A percentile compares a stretch with the other conserved stretches of the same genome.
These are phyloP conservation scores for Murraya paniculata DNA, from an alignment of 345 rosid genomes.

Conservation along the genomic window DNA sequence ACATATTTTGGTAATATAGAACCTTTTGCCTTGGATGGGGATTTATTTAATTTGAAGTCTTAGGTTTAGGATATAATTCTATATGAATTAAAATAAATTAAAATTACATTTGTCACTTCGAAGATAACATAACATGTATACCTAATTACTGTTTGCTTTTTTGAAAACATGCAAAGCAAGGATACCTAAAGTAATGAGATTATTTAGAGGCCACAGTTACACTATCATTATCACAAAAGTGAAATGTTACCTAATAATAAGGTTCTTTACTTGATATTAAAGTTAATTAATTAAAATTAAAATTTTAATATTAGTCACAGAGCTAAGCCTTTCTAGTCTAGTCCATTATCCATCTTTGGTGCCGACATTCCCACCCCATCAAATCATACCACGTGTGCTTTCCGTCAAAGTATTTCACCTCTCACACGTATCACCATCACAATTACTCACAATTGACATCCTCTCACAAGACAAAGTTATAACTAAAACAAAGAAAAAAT, in stretches of 20 bases:
- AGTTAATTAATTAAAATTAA: not conserved
- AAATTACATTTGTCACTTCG: not conserved
- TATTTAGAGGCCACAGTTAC: not conserved
- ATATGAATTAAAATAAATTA: not conserved
- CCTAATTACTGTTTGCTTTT: not conserved
- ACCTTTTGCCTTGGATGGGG: not conserved
- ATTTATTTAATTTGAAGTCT: not conserved
- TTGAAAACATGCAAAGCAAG: slow-evolving; percentile 2
- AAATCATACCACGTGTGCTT: slow-evolving; percentile 15
- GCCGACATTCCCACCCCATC: slow-evolving; percentile 14
- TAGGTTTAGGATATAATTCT: not conserved
- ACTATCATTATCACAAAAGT: slow-evolving; percentile 4
- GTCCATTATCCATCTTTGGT: not conserved
- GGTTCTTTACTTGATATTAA: not conserved
- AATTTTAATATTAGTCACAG: not conserved
- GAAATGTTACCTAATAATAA: not conserved
- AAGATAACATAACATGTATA: not conserved
- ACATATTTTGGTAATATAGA: not conserved
- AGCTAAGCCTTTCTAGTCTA: not conserved
- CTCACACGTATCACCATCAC: not conserved
- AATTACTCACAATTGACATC: no score
- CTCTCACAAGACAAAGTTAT: not conserved
- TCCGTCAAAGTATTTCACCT: not conserved
- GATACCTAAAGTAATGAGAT: not conserved
- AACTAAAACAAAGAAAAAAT: not conserved